Base-by-base conservation (phyloP, 1,284 basidiomycete genomes). In the Puccinia sorghi region DNA sequence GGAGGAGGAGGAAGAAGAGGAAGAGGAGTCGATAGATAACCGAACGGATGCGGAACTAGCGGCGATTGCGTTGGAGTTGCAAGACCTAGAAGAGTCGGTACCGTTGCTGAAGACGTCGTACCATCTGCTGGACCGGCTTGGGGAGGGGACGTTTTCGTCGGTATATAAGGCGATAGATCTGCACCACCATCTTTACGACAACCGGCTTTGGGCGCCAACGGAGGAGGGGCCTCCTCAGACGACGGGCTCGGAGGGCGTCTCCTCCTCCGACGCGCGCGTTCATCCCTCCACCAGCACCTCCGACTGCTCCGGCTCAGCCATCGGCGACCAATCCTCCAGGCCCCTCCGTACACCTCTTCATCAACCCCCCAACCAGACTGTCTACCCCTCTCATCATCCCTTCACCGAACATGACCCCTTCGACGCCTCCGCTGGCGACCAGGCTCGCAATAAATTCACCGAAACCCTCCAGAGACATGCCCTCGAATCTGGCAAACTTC, bases 141-240 rank as follows among this genome's bases (percentile, higher is more conserved):
- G 96, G 17, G 97, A 96, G 80, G 89, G 88, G 87, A 99, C 96
- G 1, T 99, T 99, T 86, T 98, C 96, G 0, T 95, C 94, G 11
- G 96, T 99, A 12, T 99, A 98, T 88, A 97, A 99, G 83, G 96
- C 95, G 0, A 86, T 95, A 81, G 96, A 99, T 85, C 83, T 91
- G 50, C 90, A 91, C 83, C 89, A 92, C 82, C 84, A 87, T 57
- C 48, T 76, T 2, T 76, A 66, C 54, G 73, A 76, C 50, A 76
- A 76, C 59, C 22, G 63, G 6, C 56, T 41, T 4, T 76, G 73
- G 73, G 63, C 73, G 41, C 48, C 73, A 27, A n/a, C 17, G 43
- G 43, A 46, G 43, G 43, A 46, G 43, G 43, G 15, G 43, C 11
- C 9, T 2, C 11, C 9, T 2, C 54, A 59, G 9, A 37, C 39